Evolutionary conservation across 495 filamentous ascomycete genomes (phyloP).

Genomic region (Apiosordaria backusii): DNA sequence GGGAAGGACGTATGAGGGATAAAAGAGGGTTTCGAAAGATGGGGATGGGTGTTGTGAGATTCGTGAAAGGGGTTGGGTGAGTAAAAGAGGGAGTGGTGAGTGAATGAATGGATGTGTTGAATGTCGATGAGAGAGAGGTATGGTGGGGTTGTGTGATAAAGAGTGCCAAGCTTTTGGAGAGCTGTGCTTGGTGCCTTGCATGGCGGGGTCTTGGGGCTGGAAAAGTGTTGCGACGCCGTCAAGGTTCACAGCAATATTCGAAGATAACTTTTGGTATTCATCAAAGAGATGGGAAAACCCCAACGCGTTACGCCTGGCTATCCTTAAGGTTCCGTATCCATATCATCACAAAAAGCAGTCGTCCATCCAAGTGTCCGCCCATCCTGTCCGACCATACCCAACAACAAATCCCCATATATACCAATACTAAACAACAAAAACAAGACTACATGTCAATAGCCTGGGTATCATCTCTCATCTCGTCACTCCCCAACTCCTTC

Average conservation of each 20-base stretch:
- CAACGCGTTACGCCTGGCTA: too few relatives aligned
- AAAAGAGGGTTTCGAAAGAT: not conserved
- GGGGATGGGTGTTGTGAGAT: too few relatives aligned
- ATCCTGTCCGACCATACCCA: not conserved
- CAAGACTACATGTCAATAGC: constrained; percentile 19
- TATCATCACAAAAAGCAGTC: not conserved
- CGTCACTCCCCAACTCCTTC: constrained; percentile 64
- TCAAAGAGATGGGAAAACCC: not conserved
- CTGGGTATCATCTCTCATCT: constrained; percentile 36
- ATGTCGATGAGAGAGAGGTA: not conserved
- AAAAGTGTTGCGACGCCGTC: not conserved
- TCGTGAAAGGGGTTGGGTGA: not conserved
- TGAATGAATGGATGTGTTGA: not conserved
- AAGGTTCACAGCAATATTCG: not conserved
- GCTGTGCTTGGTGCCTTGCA: not conserved
- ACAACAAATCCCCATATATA: not conserved
- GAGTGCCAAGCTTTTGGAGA: constrained; percentile 3
- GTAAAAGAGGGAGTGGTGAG: not conserved
- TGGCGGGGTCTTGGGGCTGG: not conserved
- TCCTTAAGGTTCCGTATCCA: not conserved
- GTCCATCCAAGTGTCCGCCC: too few relatives aligned
- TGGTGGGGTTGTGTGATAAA: not conserved
- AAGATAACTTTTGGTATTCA: not conserved
- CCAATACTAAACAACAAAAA: not conserved
- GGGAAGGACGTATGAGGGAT: not conserved